Evolutionary conservation across 495 filamentous ascomycete species (phyloP), one percentile per base, ranked within the genome.

Genomic region (Penicillium manginii): DNA sequence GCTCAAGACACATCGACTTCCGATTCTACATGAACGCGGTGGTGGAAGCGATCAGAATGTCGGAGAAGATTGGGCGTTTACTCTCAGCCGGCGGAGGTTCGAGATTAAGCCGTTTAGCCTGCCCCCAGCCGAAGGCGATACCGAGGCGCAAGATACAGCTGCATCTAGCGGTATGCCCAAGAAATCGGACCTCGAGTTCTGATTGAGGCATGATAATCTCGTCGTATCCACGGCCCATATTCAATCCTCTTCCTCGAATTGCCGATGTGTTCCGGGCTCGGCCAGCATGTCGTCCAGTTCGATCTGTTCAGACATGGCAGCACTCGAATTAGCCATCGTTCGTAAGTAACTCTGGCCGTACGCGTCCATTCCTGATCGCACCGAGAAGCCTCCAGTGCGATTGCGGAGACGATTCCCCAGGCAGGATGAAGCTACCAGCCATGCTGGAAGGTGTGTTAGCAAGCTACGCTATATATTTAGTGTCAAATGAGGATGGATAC

Each of bases 61-160:
- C 52, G 87, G 91, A 10, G 89, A 94, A 66, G 91, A 97, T 68
- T 81, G 96, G 72, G 91, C 91, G 15, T 98, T 98, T 73, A 92
- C 83, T 45, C 73, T 98, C 32, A 96, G 91, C 67, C 82, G 90
- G 62, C 86, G 88, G 58, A 91, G 83, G 65, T 87, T 98, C 64
- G 84, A 88, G 59, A 92, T 98, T 59, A 91, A 88, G 73, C 88
- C 91, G 8, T 98, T 90, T 71, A 93, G 88, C 71, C 75, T 98
- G 50, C 96, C 96, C 35, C 94, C 94, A 2, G 82, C 91, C n/a
- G 90, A 91, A 40, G 90, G 86, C 3, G 91, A 93, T 57, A 80
- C 81, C 32, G 86, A 89, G 61, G 88, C 85, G 50, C 86, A 91
- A 65, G 83, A 84, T 47, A 80, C 78, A 31, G 72, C 74, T 21